Percentiles rank a stretch among this genome's conserved stretches.
Evolutionary conservation across 176 grass and related monocot species (phyloP).

Genomic region (Thalia dealbata): DNA sequence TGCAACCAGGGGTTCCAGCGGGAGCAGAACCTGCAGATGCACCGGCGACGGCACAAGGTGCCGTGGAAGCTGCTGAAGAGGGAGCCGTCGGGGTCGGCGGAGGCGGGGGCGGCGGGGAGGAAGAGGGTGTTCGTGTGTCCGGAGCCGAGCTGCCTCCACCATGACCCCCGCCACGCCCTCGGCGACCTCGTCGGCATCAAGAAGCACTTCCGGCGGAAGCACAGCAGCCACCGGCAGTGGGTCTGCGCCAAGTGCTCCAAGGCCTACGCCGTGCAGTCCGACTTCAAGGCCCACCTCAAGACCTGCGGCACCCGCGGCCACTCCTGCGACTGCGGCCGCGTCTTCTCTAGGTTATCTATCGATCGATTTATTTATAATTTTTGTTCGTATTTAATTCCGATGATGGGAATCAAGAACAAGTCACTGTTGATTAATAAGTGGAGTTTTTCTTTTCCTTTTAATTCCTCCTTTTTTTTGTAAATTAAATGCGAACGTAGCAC

Average conservation of each 20-base stretch:
- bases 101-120: background rate
- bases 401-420: too few species aligned
- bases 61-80: slow-evolving; percentile 78
- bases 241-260: slow-evolving; percentile 57
- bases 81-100: slow-evolving; percentile 27
- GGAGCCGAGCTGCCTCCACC: slow-evolving; percentile 79
- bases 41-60: slow-evolving; percentile 80
- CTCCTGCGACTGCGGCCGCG: slow-evolving; percentile 76
- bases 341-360: slow-evolving; percentile 72
- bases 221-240: slow-evolving; percentile 67
- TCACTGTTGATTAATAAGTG: too few species aligned
- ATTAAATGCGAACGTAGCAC: background rate
- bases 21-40: slow-evolving; percentile 87
- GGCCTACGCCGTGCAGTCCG: slow-evolving; percentile 83
- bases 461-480: too few species aligned
- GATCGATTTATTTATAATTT: background rate
- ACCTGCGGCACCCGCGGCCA: slow-evolving; percentile 70
- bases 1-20: slow-evolving; percentile 86
- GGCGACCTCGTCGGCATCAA: slow-evolving; percentile 67
- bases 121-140: slow-evolving; percentile 83
- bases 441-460: too few species aligned
- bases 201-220: slow-evolving; percentile 85
- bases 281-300: slow-evolving; percentile 93
- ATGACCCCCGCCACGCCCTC: slow-evolving; percentile 61
- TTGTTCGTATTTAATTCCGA: too few species aligned